Conservation (phyloP, 345 rosid species). For the Salix caprea region DNA sequence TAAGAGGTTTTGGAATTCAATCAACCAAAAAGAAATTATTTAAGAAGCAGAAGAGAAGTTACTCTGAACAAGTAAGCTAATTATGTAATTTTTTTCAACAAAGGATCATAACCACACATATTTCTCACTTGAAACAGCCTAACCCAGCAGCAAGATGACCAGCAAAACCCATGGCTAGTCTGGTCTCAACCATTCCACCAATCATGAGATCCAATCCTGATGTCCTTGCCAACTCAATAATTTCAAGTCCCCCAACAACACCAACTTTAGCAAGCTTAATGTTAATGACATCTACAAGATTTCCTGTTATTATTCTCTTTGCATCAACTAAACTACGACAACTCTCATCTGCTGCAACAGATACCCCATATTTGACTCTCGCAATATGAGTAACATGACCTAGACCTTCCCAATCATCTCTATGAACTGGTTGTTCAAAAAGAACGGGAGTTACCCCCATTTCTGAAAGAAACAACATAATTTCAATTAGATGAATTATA, state of each 20-base stretch:
- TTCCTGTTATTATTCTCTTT: conserved; percentile 55
- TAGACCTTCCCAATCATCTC: conserved; percentile 96
- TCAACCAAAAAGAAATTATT: background rate
- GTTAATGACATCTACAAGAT: conserved; percentile 66
- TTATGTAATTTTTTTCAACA: conserved; percentile 1
- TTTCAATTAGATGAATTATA: background rate
- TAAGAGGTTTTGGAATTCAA: background rate
- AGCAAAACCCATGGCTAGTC: conserved; percentile 91
- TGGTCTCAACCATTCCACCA: conserved; percentile 96
- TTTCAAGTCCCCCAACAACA: conserved; percentile 67
- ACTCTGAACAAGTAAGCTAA: background rate
- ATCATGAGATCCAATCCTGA: conserved; percentile 74
- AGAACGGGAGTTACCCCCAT: conserved; percentile 88
- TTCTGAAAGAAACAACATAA: conserved; percentile 35
- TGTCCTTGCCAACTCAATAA: conserved; percentile 61
- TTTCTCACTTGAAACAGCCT: conserved; percentile 72
- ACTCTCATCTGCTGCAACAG: conserved; percentile 96
- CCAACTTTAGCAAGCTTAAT: conserved; percentile 90
- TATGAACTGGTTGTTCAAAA: conserved; percentile 84
- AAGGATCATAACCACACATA: background rate
- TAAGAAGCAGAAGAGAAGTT: background rate
- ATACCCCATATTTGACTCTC: conserved; percentile 56
- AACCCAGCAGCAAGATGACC: conserved; percentile 92
- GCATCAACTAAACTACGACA: conserved; percentile 67
- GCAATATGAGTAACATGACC: conserved; percentile 64